phyloP scores from a whole-genome alignment of 768 basidiomycete species.

The Termitomyces titanicus region DNA sequence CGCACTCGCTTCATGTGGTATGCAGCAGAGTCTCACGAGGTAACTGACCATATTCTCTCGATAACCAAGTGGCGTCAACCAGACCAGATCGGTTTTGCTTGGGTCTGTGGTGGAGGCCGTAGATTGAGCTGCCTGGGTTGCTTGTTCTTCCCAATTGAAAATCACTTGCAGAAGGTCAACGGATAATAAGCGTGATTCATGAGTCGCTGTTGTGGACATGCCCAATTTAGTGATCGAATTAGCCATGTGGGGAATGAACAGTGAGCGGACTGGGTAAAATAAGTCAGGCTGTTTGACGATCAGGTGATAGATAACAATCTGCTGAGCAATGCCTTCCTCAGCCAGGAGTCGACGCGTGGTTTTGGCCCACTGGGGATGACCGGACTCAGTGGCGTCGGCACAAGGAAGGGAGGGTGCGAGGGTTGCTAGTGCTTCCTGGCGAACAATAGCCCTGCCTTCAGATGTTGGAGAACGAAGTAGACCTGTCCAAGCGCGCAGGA shows the following conservation, averaged over 20 bases:
- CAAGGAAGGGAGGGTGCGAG: constrained; percentile 79
- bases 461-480: constrained; percentile 71
- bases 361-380: constrained; percentile 79
- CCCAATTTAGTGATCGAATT: constrained; percentile 87
- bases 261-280: constrained; percentile 88
- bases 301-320: constrained; percentile 84
- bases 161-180: constrained; percentile 91
- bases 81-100: constrained; percentile 31
- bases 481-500: constrained; percentile 86
- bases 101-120: constrained; percentile 17
- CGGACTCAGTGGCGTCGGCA: constrained; percentile 51
- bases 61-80: constrained; percentile 76
- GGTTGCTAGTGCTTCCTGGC: constrained; percentile 81
- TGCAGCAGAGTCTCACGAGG: constrained; percentile 85
- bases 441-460: constrained; percentile 74
- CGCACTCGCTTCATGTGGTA: constrained; percentile 51
- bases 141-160: constrained; percentile 88
- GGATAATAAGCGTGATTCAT: constrained; percentile 82
- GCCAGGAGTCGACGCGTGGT: constrained; percentile 80
- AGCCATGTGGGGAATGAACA: constrained; percentile 93
- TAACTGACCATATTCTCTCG: constrained; percentile 94
- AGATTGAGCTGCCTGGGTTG: constrained; percentile 25
- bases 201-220: constrained; percentile 63
- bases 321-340: constrained; percentile 79
- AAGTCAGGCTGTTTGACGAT: constrained; percentile 88